Percentiles rank a stretch among this genome's conserved stretches.
phyloP scores from a whole-genome alignment of 2,329 filamentous ascomycete genomes.

The Aspergillus oerlinghausenensis region DNA sequence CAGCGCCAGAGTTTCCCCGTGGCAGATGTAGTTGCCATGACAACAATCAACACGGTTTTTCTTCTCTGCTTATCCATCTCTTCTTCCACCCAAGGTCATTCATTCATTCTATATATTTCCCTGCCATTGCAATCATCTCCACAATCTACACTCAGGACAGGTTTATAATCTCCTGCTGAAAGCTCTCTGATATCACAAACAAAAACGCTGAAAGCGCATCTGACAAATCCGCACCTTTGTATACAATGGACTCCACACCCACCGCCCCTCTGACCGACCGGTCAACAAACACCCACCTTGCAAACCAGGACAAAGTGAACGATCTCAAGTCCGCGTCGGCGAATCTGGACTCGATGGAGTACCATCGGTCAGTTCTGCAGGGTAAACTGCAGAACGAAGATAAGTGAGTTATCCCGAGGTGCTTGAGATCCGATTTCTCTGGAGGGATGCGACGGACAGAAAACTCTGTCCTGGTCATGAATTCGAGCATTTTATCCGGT shows the following conservation, averaged over 20 bases:
- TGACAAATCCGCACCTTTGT: neutral
- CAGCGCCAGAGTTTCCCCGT: too few relatives aligned
- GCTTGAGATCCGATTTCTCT: neutral
- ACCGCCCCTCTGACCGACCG: constrained; percentile 36
- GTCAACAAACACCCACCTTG: constrained; percentile 40
- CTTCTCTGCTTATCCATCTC: constrained; percentile 17
- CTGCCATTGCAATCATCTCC: neutral
- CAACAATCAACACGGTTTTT: constrained; percentile 36
- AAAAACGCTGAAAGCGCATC: neutral
- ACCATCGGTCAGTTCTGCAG: constrained; percentile 41
- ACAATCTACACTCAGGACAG: neutral
- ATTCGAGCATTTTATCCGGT: neutral
- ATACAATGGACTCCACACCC: constrained; percentile 31
- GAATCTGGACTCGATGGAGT: constrained; percentile 38
- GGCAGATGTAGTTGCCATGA: constrained; percentile 28
- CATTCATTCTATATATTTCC: constrained; percentile 2
- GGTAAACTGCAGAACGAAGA: constrained; percentile 37
- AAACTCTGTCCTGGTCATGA: constrained; percentile 1
- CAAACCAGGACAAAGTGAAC: constrained; percentile 16
- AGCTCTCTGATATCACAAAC: neutral
- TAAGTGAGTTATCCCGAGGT: constrained; percentile 27
- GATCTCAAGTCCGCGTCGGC: constrained; percentile 30
- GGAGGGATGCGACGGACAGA: neutral
- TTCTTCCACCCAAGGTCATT: constrained; percentile 3
- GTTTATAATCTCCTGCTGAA: neutral